Base-by-base conservation (phyloP, 129 eudicot species). In the Flaveria sonorensis region DNA sequence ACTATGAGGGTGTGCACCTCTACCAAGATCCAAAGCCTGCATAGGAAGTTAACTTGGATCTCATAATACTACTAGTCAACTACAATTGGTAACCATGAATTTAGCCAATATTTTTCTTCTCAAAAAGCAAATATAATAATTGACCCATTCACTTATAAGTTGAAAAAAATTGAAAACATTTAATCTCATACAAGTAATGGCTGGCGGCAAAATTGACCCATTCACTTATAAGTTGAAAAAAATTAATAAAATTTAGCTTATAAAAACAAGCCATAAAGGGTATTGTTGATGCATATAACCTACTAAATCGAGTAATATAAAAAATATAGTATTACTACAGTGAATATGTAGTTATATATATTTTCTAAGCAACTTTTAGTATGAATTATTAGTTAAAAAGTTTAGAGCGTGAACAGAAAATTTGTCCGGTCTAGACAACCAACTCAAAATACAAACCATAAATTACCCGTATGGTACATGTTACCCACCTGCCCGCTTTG, bases 11-110 rank as follows among this genome's bases (percentile, higher is more conserved):
- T 85, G 73, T 53, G 93, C 91, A 57, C 96, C 98, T 83, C 93
- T 88, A 21, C 98, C 98, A 71, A 90, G 91, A 79, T 94, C 98
- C 84, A 94, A 80, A 53, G 98, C 98, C 97, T 94, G 64, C 7
- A 42, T 15, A 26, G 40, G 28, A 36, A 68, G 45, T 65, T 7
- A 30, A 4, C 23, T 64, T 16, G 57, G 30, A 28, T 66, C 45
- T 21, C 43, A 52, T 32, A 50, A 20, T 59, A 14, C n/a, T 42
- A 47, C 46, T 30, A 45, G 48, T 8, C n/a, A 21, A 47, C 46
- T 64, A 24, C 40, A n/a, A 21, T 46, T 7, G 14, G n/a, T n/a
- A 43, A 74, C 24, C 7, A 26, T 15, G 18, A 4, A 61, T 43
- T 57, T 51, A 10, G 23, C 68, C 68, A 73, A 21, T 26, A 73